phyloP scores from a whole-genome alignment of 2,329 filamentous ascomycete genomes.

The Acephala macrosclerotiorum region DNA sequence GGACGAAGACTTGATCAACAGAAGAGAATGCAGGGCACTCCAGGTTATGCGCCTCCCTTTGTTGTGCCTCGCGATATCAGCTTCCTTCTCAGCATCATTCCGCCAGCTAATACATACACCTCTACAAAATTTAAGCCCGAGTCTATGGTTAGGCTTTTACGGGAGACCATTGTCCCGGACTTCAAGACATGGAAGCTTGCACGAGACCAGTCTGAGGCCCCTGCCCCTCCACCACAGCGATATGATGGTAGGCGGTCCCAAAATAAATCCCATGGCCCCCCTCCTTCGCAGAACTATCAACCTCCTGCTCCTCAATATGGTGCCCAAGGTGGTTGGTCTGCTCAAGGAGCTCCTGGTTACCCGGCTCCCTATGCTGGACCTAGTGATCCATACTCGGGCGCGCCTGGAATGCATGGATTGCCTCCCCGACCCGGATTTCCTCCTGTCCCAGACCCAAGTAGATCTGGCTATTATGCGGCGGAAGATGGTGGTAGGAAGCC shows the following conservation, averaged over 20 bases:
- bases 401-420: conserved; percentile 22
- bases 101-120: conserved; percentile 71
- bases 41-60: conserved; percentile 55
- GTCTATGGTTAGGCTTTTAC: conserved; percentile 76
- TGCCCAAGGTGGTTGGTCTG: conserved; percentile 13
- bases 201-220: conserved; percentile 40
- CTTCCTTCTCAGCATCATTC: conserved; percentile 68
- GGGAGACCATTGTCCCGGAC: conserved; percentile 71
- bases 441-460: conserved; percentile 33
- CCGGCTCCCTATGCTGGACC: conserved; percentile 11
- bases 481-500: conserved; percentile 29
- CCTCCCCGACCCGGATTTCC: conserved; percentile 22
- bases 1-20: conserved; percentile 82
- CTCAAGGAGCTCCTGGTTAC: conserved; percentile 14
- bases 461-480: conserved; percentile 30
- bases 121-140: conserved; percentile 73
- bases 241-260: conserved; percentile 40
- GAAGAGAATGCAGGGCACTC: conserved; percentile 56
- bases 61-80: conserved; percentile 75
- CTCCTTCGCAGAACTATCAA: conserved; percentile 10
- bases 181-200: conserved; percentile 60
- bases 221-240: conserved; percentile 32
- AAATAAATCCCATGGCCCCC: conserved; percentile 13
- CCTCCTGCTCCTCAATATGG: conserved; percentile 18
- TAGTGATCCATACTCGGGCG: conserved; percentile 23